These are phyloP conservation scores for Neoscytalidium dimidiatum DNA, from an alignment of 2,329 filamentous ascomycete genomes.

Conservation along the genomic window DNA sequence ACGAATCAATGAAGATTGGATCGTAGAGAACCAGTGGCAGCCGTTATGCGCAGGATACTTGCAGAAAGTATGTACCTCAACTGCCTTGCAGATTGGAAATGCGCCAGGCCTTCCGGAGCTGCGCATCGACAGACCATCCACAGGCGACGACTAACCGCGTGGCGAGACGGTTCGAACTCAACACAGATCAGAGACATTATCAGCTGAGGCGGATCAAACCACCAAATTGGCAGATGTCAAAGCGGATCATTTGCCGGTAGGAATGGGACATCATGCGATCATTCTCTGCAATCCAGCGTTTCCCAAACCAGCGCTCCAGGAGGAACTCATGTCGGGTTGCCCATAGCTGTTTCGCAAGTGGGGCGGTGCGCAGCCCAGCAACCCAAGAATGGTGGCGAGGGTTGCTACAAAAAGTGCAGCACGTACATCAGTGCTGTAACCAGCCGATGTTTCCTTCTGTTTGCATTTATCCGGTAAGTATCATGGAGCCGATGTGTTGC, in stretches of 20 bases:
- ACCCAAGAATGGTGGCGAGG: background rate
- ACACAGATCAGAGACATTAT: slow-evolving; percentile 50
- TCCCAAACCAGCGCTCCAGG: background rate
- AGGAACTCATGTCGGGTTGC: background rate
- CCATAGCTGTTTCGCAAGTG: background rate
- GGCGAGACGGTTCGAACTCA: slow-evolving; percentile 47
- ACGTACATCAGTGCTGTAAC: background rate
- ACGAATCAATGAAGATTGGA: slow-evolving; percentile 43
- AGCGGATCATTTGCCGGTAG: background rate
- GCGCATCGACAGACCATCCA: slow-evolving; percentile 42
- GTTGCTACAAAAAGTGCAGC: background rate
- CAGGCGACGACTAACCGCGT: slow-evolving; percentile 49
- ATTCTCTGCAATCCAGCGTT: background rate
- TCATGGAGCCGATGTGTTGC: background rate
- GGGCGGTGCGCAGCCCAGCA: background rate
- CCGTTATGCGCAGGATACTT: slow-evolving; percentile 40
- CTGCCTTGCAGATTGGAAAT: slow-evolving; percentile 45
- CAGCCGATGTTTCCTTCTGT: background rate
- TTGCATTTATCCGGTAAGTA: background rate
- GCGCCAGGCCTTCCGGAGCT: slow-evolving; percentile 36
- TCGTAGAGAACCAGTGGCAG: slow-evolving; percentile 38
- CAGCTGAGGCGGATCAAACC: slow-evolving; percentile 23
- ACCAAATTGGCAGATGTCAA: background rate
- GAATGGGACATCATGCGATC: background rate
- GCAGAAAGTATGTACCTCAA: slow-evolving; percentile 32